phyloP scores from a whole-genome alignment of 306 rosid species.

The Prinsepia uniflora region DNA sequence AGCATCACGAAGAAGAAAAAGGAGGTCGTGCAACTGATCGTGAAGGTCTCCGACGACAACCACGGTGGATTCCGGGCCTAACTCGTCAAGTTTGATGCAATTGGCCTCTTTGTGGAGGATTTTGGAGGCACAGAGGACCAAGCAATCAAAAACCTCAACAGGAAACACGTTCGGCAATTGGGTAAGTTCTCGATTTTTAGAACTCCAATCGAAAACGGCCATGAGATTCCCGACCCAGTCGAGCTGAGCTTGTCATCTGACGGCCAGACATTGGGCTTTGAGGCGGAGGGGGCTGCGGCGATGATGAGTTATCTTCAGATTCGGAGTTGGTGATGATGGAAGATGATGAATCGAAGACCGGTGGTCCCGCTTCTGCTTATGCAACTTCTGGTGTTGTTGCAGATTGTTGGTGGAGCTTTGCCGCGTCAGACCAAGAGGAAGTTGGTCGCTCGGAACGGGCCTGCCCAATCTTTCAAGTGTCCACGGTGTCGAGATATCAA shows the following conservation, averaged over 20 bases:
- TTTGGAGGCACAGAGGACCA: constrained; percentile 67
- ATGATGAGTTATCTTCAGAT: constrained; percentile 7
- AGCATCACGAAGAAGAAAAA: constrained; percentile 60
- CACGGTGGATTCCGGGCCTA: constrained; percentile 25
- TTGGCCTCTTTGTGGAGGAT: constrained; percentile 83
- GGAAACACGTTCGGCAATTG: constrained; percentile 56
- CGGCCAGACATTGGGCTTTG: constrained; percentile 59
- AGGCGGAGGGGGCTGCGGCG: constrained; percentile 34
- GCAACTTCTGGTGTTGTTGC: not conserved
- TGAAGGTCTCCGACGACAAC: constrained; percentile 75
- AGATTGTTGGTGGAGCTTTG: not conserved
- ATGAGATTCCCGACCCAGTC: constrained; percentile 59
- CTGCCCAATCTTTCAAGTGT: too few relatives aligned
- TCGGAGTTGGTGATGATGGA: not conserved
- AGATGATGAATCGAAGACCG: not conserved
- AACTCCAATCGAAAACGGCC: constrained; percentile 65
- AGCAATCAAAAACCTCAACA: constrained; percentile 55
- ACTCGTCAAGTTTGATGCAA: constrained; percentile 50
- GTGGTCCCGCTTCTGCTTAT: not conserved
- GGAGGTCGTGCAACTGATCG: constrained; percentile 71
- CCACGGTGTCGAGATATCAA: too few relatives aligned
- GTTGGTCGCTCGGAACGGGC: too few relatives aligned
- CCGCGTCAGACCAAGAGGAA: too few relatives aligned
- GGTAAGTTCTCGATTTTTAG: constrained; percentile 49
- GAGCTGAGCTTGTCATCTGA: constrained; percentile 37